Evolutionary conservation across 2,329 filamentous ascomycete genomes (phyloP).

Genomic region (Leptographium wingfieldii): DNA sequence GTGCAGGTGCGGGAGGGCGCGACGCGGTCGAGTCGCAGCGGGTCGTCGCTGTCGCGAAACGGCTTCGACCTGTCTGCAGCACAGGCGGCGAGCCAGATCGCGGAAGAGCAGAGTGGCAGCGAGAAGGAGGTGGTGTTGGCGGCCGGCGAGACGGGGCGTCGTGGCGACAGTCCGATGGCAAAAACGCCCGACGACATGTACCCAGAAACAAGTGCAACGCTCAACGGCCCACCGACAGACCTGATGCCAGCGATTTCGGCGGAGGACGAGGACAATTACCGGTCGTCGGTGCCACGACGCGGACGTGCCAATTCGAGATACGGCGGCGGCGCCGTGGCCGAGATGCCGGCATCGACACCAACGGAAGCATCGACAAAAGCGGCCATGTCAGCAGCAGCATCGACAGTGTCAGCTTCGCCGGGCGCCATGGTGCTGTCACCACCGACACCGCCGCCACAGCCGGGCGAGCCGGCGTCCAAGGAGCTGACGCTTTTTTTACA

Average conservation of each 20-base stretch:
- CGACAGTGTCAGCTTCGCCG: neutral
- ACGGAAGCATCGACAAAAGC: neutral
- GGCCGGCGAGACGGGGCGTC: slow-evolving; percentile 1
- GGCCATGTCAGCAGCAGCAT: neutral
- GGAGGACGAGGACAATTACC: slow-evolving; percentile 18
- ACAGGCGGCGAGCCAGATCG: slow-evolving; percentile 45
- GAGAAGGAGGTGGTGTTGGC: slow-evolving; percentile 8
- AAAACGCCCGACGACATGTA: slow-evolving; percentile 58
- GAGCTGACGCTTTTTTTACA: slow-evolving; percentile 90
- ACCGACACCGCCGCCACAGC: neutral
- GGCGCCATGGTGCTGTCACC: neutral
- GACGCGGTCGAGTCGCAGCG: slow-evolving; percentile 34
- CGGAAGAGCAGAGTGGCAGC: slow-evolving; percentile 39
- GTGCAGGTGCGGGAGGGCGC: slow-evolving; percentile 41
- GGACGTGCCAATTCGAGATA: neutral
- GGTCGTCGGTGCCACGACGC: slow-evolving; percentile 5
- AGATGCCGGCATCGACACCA: neutral
- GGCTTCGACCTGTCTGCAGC: slow-evolving; percentile 43
- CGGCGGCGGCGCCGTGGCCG: neutral
- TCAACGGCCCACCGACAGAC: slow-evolving; percentile 41
- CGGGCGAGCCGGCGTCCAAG: slow-evolving; percentile 30
- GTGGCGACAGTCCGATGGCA: slow-evolving; percentile 29
- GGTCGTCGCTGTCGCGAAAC: slow-evolving; percentile 28
- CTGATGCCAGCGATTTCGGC: slow-evolving; percentile 23
- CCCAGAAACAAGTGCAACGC: slow-evolving; percentile 39